Evolutionary conservation across 306 rosid species (phyloP), one percentile per base, ranked within the genome.

Genomic region (Gleditsia sinensis): DNA sequence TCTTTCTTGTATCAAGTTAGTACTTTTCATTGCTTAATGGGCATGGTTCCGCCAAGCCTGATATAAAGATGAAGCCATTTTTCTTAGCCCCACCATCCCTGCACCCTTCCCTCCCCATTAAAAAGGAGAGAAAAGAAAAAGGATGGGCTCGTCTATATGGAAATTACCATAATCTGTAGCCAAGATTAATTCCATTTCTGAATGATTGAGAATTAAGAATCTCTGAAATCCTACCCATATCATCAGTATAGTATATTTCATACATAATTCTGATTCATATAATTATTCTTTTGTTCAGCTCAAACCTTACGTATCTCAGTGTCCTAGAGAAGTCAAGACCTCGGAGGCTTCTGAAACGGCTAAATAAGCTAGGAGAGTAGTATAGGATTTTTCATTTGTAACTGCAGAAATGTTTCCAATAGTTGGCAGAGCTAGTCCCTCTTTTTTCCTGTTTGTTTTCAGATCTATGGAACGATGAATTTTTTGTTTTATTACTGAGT

Each of bases 271-370:
- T 80, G 62, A 69, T 78, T 51, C 46, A 16, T 68, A 30, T 39
- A 12, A 19, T 50, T 36, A 8, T 39, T 45, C 45, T 70, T 43
- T 28, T 45, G 14, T 69, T 76, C 86, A 85, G 87, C 87, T 85
- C 55, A 85, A 82, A 61, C 85, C 89, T 51, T 85, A 85, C 19
- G 89, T 85, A 39, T 80, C 89, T 55, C 89, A 85, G 75, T 80
- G 89, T 59, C 83, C 89, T 27, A n/a, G 32, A 75, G 84, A 67
- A 62, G 30, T 46, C 58, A 51, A 67, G 4, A 50, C 84, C 30
- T 49, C 83, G 0, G 84, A 79, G 51, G 73, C 78, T 67, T 80
- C 84, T 63, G 80, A 61, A 46, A 43, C 63, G 14, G 28, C 77
- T 51, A 70, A 84, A 71, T 78, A 71, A 66, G 48, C 28, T 25